phyloP scores from a whole-genome alignment of 139 green algal species.

The Asterochloris sp. region DNA sequence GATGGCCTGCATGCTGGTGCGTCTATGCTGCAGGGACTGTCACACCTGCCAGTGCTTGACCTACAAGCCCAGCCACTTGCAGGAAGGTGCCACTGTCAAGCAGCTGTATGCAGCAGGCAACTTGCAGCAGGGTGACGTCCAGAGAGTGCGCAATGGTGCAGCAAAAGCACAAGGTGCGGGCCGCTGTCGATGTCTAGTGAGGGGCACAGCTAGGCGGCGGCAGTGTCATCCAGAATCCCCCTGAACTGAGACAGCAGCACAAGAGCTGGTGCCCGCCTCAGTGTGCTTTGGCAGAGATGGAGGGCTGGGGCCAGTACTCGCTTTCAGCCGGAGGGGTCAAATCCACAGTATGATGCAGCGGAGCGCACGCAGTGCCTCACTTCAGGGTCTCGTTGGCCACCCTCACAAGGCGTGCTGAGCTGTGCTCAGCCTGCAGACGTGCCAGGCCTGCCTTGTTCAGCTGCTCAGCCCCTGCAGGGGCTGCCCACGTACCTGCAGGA shows the following conservation, averaged over 20 bases:
- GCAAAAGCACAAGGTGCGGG: too few species aligned
- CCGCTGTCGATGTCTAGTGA: too few species aligned
- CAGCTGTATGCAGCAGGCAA: too few species aligned
- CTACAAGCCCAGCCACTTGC: too few species aligned
- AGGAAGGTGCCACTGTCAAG: too few species aligned
- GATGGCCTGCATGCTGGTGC: too few species aligned
- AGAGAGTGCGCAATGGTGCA: too few species aligned
- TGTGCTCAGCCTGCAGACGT: conserved; percentile 11
- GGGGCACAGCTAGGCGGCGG: background rate
- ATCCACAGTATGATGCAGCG: too few species aligned
- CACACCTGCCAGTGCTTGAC: too few species aligned
- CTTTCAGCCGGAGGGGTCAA: background rate
- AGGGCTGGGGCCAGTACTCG: too few species aligned
- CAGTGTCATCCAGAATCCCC: background rate
- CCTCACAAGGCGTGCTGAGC: background rate
- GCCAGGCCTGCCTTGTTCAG: conserved; percentile 10
- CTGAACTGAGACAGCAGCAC: background rate
- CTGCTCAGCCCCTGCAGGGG: background rate
- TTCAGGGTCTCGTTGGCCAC: conserved; percentile 10
- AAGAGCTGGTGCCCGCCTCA: background rate
- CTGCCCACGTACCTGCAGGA: conserved; percentile 2
- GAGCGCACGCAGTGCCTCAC: background rate
- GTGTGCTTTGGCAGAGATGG: background rate
- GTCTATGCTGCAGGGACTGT: too few species aligned
- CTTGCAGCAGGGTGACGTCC: too few species aligned